Evolutionary conservation across 805 yeast genomes (phyloP).

Genomic region (Metschnikowia sp.): DNA sequence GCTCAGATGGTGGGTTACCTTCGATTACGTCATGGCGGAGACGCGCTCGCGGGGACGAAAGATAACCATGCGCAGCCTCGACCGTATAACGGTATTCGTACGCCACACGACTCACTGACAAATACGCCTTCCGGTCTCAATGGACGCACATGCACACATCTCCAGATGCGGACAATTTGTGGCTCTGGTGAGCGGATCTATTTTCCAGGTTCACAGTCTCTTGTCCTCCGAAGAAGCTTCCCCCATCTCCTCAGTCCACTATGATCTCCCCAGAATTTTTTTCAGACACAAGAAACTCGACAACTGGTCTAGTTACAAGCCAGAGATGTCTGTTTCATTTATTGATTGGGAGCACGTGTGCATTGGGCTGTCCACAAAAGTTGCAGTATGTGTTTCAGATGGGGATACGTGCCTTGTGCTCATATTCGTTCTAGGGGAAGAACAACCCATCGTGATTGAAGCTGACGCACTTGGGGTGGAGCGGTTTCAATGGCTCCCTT

Average conservation of each 20-base stretch:
- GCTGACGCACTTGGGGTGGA: slow-evolving; percentile 30
- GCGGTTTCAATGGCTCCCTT: slow-evolving; percentile 34
- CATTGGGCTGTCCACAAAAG: slow-evolving; percentile 20
- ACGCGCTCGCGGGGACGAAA: no score
- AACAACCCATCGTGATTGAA: slow-evolving; percentile 30
- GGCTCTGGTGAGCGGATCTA: slow-evolving; percentile 12
- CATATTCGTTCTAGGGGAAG: slow-evolving; percentile 22
- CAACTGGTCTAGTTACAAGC: not conserved
- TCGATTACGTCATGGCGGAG: no score
- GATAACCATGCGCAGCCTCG: no score
- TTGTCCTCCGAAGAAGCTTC: not conserved
- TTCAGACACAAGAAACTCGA: not conserved
- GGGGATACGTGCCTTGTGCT: slow-evolving; percentile 19
- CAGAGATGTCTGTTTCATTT: not conserved
- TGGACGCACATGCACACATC: slow-evolving; percentile 3
- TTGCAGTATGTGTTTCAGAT: slow-evolving; percentile 25
- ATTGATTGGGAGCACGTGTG: slow-evolving; percentile 5
- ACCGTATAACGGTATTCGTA: no score
- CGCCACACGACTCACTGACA: no score
- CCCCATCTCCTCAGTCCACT: not conserved
- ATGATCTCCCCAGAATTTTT: slow-evolving; percentile 7
- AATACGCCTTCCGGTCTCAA: not conserved
- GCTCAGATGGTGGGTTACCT: no score
- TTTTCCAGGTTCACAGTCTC: slow-evolving; percentile 8
- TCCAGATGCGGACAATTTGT: slow-evolving; percentile 22